Conservation (phyloP, 202 grass and related monocot genomes). For the Schoenoplectus tabernaemontani region DNA sequence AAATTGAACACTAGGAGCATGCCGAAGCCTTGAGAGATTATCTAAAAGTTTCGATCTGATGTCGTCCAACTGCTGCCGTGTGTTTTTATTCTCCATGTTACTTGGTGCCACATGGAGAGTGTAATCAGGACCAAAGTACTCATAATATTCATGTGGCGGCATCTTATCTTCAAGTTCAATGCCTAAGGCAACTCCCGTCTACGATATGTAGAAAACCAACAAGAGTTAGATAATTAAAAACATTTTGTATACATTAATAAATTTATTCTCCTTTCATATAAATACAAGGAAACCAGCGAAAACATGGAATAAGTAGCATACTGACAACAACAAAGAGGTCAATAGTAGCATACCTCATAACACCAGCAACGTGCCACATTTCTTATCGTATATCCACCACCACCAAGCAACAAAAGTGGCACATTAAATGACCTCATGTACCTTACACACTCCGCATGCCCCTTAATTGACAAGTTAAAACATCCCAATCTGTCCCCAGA, state of each 20-base stretch:
- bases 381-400: conserved; percentile 90
- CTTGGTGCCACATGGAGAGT: conserved; percentile 72
- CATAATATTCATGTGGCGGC: conserved; percentile 71
- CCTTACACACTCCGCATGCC: conserved; percentile 79
- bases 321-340: neutral
- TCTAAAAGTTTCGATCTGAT: conserved; percentile 61
- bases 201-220: conserved; percentile 8
- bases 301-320: conserved; percentile 19
- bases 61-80: conserved; percentile 42
- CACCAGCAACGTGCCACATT: conserved; percentile 97
- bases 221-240: conserved; percentile 5
- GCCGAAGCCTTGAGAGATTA: conserved; percentile 67
- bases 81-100: conserved; percentile 93
- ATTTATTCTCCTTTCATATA: neutral
- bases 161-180: conserved; percentile 76
- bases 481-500: conserved; percentile 82
- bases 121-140: conserved; percentile 81
- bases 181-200: conserved; percentile 87
- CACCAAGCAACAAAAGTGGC: conserved; percentile 73
- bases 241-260: neutral
- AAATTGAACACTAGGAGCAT: conserved; percentile 86
- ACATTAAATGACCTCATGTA: conserved; percentile 98
- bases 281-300: neutral
- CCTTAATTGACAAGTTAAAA: conserved; percentile 87
- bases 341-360: conserved; percentile 64